These are phyloP conservation scores for Chenopodium formosanum DNA, from an alignment of 148 eudicot species.

Conservation along the genomic window DNA sequence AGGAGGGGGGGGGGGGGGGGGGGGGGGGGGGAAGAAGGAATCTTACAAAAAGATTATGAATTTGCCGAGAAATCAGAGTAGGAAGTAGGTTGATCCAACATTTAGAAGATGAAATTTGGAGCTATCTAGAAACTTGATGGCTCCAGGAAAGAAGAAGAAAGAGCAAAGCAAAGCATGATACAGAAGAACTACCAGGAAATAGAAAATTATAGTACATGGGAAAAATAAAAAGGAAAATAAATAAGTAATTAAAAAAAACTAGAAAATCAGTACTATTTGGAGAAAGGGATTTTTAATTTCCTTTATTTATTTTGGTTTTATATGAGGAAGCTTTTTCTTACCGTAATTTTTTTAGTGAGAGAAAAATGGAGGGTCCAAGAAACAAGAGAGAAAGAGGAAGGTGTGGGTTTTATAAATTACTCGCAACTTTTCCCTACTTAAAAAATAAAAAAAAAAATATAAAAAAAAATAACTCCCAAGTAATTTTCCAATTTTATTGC, in stretches of 20 bases:
- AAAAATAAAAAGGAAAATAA: slow-evolving; percentile 7
- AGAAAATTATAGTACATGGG: slow-evolving; percentile 1
- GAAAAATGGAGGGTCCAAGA: slow-evolving; percentile 44
- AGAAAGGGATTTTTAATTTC: slow-evolving; percentile 4
- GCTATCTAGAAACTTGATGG: slow-evolving; percentile 2
- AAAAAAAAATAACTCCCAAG: too few species aligned
- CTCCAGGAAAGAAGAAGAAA: slow-evolving; percentile 15
- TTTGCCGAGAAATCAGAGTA: slow-evolving; percentile 21
- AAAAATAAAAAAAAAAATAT: too few species aligned
- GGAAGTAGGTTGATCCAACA: slow-evolving; percentile 31
- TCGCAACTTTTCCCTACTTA: too few species aligned
- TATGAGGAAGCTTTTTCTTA: not conserved
- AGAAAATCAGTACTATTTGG: slow-evolving; percentile 11
- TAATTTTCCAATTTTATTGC: too few species aligned
- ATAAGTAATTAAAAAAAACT: not conserved
- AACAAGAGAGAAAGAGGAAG: slow-evolving; percentile 32
- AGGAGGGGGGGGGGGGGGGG: not conserved
- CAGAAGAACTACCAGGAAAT: slow-evolving; percentile 7
- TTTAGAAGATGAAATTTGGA: slow-evolving; percentile 14
- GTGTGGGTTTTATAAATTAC: not conserved
- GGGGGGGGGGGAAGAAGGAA: slow-evolving; percentile 18
- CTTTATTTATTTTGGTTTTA: not conserved
- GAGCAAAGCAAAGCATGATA: slow-evolving; percentile 15
- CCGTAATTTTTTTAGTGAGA: slow-evolving; percentile 13
- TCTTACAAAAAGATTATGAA: slow-evolving; percentile 32